Percentiles rank a stretch among this genome's conserved stretches.
Conservation (phyloP, 2,329 filamentous ascomycete species). For the Colletotrichum sp. region DNA sequence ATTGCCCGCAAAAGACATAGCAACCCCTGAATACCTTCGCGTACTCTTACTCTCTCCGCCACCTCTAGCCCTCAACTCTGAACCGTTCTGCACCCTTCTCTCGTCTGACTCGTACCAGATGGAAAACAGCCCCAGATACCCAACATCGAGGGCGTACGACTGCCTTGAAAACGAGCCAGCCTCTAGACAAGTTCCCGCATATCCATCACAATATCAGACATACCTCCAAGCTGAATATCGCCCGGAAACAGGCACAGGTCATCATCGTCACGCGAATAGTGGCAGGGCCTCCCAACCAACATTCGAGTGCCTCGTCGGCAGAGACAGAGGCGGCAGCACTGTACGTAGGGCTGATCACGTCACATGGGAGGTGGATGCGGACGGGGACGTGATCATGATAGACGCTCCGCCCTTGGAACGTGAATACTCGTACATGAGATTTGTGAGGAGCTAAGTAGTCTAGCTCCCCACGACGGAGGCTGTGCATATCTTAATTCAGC, state of each 20-base stretch:
- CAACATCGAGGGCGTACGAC: background rate
- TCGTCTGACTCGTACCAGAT: background rate
- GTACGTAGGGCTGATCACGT: no score
- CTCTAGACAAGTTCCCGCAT: background rate
- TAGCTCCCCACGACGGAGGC: accelerated
- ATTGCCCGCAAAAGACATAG: background rate
- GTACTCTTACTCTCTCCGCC: background rate
- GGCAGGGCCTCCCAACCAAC: background rate
- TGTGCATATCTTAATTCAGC: accelerated
- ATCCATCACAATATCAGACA: background rate
- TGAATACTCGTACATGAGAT: no score
- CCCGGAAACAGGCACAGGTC: background rate
- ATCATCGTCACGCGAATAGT: accelerated
- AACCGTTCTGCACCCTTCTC: background rate
- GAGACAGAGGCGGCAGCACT: background rate
- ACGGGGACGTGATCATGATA: background rate
- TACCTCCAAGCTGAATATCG: accelerated
- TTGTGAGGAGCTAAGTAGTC: background rate
- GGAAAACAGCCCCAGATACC: background rate
- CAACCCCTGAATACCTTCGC: background rate
- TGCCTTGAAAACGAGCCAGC: accelerated
- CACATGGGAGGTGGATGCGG: background rate
- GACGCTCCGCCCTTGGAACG: background rate
- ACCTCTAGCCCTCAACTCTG: background rate
- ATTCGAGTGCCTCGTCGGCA: background rate